A percentile compares a stretch with the other conserved stretches of the same genome.
These are phyloP conservation scores for Moelleriella libera DNA, from an alignment of 2,329 filamentous ascomycete genomes.

Conservation along the genomic window DNA sequence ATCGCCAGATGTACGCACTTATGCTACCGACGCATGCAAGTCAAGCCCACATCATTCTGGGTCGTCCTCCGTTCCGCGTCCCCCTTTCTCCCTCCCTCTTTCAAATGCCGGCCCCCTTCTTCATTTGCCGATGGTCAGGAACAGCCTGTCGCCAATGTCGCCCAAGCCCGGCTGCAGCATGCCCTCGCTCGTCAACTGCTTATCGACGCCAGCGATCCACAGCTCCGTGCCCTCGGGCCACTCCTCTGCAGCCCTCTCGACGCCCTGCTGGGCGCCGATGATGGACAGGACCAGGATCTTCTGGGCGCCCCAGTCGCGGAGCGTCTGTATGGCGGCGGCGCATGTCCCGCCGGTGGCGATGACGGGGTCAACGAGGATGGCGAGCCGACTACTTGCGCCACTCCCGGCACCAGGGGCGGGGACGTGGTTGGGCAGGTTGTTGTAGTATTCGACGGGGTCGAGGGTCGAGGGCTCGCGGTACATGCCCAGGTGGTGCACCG, in stretches of 20 bases:
- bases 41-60: too few species aligned
- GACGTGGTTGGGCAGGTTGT: conserved; percentile 74
- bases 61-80: too few species aligned
- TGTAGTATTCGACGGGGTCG: conserved; percentile 92
- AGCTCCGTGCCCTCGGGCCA: conserved; percentile 69
- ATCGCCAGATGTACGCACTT: too few species aligned
- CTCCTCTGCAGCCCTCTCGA: conserved; percentile 55
- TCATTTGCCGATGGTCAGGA: conserved; percentile 44
- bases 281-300: conserved; percentile 65
- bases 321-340: conserved; percentile 74
- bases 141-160: conserved; percentile 82
- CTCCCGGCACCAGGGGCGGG: conserved; percentile 15
- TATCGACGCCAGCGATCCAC: conserved; percentile 72
- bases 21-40: too few species aligned
- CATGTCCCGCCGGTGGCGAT: conserved; percentile 90
- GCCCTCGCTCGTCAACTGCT: conserved; percentile 56
- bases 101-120: not conserved
- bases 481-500: conserved; percentile 86
- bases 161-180: conserved; percentile 88
- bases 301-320: conserved; percentile 85
- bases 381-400: conserved; percentile 34
- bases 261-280: conserved; percentile 57
- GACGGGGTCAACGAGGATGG: conserved; percentile 79
- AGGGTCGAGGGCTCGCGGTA: conserved; percentile 83
- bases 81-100: not conserved